These are phyloP conservation scores for Exophiala xenobiotica DNA, from an alignment of 2,329 filamentous ascomycete genomes.

Conservation along the genomic window DNA sequence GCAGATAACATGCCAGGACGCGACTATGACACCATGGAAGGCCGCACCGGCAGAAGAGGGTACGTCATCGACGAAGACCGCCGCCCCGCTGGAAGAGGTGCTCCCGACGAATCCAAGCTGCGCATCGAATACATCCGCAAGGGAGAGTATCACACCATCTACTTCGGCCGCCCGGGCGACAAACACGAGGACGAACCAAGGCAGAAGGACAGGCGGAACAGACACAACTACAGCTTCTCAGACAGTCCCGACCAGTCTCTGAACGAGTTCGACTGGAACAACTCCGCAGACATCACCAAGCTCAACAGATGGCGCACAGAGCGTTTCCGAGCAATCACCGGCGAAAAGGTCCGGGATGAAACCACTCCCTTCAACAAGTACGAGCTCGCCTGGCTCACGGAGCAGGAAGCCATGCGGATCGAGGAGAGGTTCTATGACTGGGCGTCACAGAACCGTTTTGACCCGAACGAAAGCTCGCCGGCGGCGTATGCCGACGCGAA, in stretches of 20 bases:
- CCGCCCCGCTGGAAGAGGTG: background rate
- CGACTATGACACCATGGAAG: background rate
- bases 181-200: background rate
- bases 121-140: constrained; percentile 19
- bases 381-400: constrained; percentile 27
- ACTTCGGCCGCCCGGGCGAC: constrained; percentile 4
- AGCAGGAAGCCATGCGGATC: constrained; percentile 6
- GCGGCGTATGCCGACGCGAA: background rate
- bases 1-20: background rate
- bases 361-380: constrained; percentile 29
- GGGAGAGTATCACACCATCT: constrained; percentile 4
- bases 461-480: background rate
- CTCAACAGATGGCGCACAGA: constrained; percentile 17
- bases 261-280: constrained; percentile 22
- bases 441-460: background rate
- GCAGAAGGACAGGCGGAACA: background rate
- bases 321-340: background rate
- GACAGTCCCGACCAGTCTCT: background rate
- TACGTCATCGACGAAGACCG: constrained; percentile 3
- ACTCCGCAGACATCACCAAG: constrained; percentile 7
- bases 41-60: background rate
- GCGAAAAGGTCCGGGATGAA: background rate
- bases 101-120: constrained; percentile 11
- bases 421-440: constrained; percentile 11
- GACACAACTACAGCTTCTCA: background rate